Percentiles rank a stretch among this genome's conserved stretches.
phyloP scores from a whole-genome alignment of 164 flowering plant species.

The Vitis cinerea region DNA sequence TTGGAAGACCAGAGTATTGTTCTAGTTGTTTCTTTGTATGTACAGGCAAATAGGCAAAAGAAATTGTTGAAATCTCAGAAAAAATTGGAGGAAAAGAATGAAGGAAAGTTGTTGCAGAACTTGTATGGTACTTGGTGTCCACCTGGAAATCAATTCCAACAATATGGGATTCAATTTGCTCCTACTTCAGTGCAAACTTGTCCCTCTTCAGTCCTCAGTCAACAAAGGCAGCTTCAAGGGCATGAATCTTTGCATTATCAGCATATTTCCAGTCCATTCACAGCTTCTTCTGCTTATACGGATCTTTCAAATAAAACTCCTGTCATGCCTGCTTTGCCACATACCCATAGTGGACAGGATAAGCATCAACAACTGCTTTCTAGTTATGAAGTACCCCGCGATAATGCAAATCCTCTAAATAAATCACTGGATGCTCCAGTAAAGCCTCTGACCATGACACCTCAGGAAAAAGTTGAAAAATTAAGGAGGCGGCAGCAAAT shows the following conservation, averaged over 20 bases:
- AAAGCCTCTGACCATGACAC: slow-evolving; percentile 64
- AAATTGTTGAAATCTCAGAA: slow-evolving; percentile 24
- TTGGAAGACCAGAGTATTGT: slow-evolving; percentile 11
- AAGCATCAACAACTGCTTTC: slow-evolving; percentile 29
- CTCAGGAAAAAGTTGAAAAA: slow-evolving; percentile 87
- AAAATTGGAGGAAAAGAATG: slow-evolving; percentile 22
- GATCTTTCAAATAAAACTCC: slow-evolving; percentile 35
- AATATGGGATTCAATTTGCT: slow-evolving; percentile 37
- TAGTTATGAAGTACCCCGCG: slow-evolving; percentile 34
- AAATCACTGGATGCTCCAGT: slow-evolving; percentile 25
- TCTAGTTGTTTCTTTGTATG: slow-evolving; percentile 10
- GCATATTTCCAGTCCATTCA: slow-evolving; percentile 33
- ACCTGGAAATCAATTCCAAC: slow-evolving; percentile 28
- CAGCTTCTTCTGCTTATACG: slow-evolving; percentile 30
- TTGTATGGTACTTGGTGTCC: slow-evolving; percentile 38
- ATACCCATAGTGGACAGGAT: slow-evolving; percentile 28
- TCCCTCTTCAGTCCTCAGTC: slow-evolving; percentile 35
- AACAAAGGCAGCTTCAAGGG: slow-evolving; percentile 32
- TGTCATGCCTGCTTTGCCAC: slow-evolving; percentile 29
- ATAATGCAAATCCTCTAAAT: slow-evolving; percentile 18
- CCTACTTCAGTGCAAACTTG: slow-evolving; percentile 30
- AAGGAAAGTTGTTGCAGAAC: slow-evolving; percentile 28
- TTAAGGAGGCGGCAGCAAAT: slow-evolving; percentile 81
- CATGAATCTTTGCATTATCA: slow-evolving; percentile 33
- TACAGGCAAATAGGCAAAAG: slow-evolving; percentile 40